phyloP scores from a whole-genome alignment of 2,329 filamentous ascomycete species.

The Mycocentrospora acerina region DNA sequence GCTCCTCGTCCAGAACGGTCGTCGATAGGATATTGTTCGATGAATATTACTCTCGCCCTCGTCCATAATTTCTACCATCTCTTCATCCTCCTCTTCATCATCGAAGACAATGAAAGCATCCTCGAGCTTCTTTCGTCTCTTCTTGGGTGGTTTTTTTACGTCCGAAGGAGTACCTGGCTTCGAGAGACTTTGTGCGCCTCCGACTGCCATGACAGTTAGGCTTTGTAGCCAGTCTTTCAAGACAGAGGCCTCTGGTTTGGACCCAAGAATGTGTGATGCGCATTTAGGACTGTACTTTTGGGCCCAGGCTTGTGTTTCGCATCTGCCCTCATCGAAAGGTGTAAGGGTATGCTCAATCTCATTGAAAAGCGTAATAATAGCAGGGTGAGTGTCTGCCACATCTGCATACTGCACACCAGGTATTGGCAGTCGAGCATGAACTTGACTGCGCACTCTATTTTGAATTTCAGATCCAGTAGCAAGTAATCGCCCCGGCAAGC shows the following conservation, averaged over 20 bases:
- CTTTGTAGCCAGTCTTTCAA: conserved; percentile 79
- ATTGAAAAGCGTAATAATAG: conserved; percentile 60
- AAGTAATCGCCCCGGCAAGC: conserved; percentile 39
- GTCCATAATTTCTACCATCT: conserved; percentile 67
- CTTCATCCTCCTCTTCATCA: conserved; percentile 36
- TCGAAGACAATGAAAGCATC: conserved; percentile 41
- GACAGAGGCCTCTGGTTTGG: conserved; percentile 66
- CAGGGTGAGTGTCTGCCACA: conserved; percentile 52
- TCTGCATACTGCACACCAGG: conserved; percentile 1
- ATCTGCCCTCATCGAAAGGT: conserved; percentile 77
- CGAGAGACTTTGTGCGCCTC: conserved; percentile 51
- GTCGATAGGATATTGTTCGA: conserved; percentile 36
- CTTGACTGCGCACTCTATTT: conserved; percentile 33
- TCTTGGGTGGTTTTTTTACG: conserved; percentile 49
- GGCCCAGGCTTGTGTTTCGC: conserved; percentile 72
- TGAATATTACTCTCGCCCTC: conserved; percentile 60
- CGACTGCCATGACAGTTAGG: conserved; percentile 75
- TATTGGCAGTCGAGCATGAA: conserved; percentile 20
- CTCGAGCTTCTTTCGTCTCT: conserved; percentile 59
- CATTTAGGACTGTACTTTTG: conserved; percentile 79
- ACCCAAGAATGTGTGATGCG: conserved; percentile 74
- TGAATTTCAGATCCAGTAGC: conserved; percentile 45
- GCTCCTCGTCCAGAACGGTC: conserved; percentile 37
- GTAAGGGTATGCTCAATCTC: conserved; percentile 65
- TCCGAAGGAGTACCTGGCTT: conserved; percentile 16